Conservation (phyloP, 2,329 filamentous ascomycete species). For the Colletotrichum higginsianum region DNA sequence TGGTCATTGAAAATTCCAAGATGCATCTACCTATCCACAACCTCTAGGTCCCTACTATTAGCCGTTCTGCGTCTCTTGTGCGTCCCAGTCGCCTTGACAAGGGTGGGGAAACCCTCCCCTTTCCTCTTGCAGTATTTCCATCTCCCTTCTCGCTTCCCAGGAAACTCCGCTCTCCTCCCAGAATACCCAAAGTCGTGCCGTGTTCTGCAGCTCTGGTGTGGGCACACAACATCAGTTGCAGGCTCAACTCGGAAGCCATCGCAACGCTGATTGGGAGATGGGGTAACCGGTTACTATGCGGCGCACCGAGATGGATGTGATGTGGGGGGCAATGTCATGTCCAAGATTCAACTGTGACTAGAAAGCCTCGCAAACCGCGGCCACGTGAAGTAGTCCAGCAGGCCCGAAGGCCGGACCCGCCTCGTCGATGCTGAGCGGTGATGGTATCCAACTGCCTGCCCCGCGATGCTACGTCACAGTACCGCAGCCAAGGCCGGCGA, state of each 20-base stretch:
- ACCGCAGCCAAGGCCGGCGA: slow-evolving; percentile 23
- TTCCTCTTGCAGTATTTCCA: background rate
- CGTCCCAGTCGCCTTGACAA: slow-evolving; percentile 17
- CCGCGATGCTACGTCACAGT: slow-evolving; percentile 24
- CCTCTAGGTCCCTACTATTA: slow-evolving; percentile 10
- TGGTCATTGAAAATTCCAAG: slow-evolving; percentile 39
- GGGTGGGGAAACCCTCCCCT: slow-evolving; percentile 7
- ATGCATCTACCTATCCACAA: slow-evolving; percentile 33
- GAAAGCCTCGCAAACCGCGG: no score
- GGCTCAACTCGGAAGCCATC: slow-evolving; percentile 11
- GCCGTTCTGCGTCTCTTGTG: slow-evolving; percentile 4
- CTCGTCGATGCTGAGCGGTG: slow-evolving; percentile 19
- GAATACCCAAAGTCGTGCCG: slow-evolving; percentile 9
- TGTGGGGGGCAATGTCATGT: slow-evolving; percentile 12
- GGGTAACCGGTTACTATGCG: background rate
- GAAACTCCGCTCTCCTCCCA: background rate
- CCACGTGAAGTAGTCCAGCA: slow-evolving; percentile 33
- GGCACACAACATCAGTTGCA: slow-evolving; percentile 30
- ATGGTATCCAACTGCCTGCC: slow-evolving; percentile 3
- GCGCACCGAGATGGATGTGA: slow-evolving; percentile 18
- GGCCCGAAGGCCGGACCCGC: slow-evolving; percentile 24
- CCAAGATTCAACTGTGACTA: no score
- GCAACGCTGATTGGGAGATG: slow-evolving; percentile 31
- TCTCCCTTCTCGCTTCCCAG: no score
- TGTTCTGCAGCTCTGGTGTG: slow-evolving; percentile 18